Evolutionary conservation across 495 filamentous ascomycete species (phyloP), one percentile per base, ranked within the genome.

Genomic region (Glonium stellatum): DNA sequence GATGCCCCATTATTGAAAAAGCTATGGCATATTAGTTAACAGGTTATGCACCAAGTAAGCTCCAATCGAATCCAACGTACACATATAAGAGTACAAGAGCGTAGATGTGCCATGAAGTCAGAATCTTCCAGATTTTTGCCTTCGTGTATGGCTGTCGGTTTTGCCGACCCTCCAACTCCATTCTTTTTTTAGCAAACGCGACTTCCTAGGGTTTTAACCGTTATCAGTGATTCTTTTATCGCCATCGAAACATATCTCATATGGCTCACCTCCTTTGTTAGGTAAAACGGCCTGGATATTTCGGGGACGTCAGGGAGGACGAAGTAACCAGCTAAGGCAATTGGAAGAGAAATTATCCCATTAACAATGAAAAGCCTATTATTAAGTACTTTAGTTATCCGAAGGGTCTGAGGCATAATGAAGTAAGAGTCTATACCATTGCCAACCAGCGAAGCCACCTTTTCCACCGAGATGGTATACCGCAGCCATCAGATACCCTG

Each of bases 231-330:
- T 44, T 56, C 11, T 49, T 23, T n/a, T 54, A 27, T 54, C 13
- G 35, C 10, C 36, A 4, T 44, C 5, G 23, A 27, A 12, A 41
- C n/a, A 47, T n/a, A n/a, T n/a, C n/a, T n/a, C n/a, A n/a, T n/a
- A 34, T 22, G 15, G 25, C 39, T 64, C 37, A 65, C 66, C 27
- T 68, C 54, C 54, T 61, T 55, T 5, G 52, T 55, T 6, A 70
- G 54, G 44, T 68, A 70, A 19, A 61, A 83, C 11, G 80, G 78
- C 25, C 70, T 78, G 4, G 80, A 78, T 41, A 82, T 86, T 60
- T 84, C 78, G 0, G 82, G 83, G 0, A 84, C 76, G 58, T 84
- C 82, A 3, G 83, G 83, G 15, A 84, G 71, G 35, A 85, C 58
- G 54, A 84, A 81, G 68, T 80, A 85, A 0, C 81, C 80, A 1